These are phyloP conservation scores for Coemansia aciculifera DNA, from an alignment of 192 early-diverging fungal genomes.

Conservation along the genomic window DNA sequence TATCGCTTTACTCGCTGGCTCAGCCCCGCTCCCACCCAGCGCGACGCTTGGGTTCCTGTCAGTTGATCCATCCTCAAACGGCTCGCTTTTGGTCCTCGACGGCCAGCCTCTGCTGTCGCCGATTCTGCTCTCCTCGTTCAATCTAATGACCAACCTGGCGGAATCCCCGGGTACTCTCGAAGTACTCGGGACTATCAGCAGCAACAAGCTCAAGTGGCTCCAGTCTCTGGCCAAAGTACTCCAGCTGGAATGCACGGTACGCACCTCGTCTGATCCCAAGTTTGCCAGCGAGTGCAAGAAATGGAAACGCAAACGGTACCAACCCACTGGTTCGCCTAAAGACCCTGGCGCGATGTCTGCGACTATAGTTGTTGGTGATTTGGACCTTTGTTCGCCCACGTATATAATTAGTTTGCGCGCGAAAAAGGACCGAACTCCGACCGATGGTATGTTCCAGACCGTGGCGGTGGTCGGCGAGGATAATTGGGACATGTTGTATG, in stretches of 20 bases:
- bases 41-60: not conserved
- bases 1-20: not conserved
- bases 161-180: not conserved
- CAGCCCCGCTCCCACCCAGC: slow-evolving; percentile 2
- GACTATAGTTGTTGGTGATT: slow-evolving; percentile 18
- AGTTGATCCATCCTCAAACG: not conserved
- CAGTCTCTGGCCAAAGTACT: slow-evolving; percentile 11
- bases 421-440: not conserved
- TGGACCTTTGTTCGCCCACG: slow-evolving; percentile 10
- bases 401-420: slow-evolving; percentile 4
- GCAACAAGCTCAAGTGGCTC: slow-evolving; percentile 22
- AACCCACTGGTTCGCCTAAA: not conserved
- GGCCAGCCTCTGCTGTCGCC: slow-evolving; percentile 14
- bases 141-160: not conserved
- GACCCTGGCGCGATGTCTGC: not conserved
- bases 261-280: not conserved
- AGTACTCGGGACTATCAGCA: slow-evolving; percentile 4
- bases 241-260: slow-evolving; percentile 12
- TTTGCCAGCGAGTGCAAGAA: slow-evolving; percentile 2
- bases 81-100: slow-evolving; percentile 7
- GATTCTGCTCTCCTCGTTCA: slow-evolving; percentile 1
- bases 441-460: not conserved
- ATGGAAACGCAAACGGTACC: slow-evolving; percentile 1
- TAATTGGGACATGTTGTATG: slow-evolving; percentile 30
- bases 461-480: slow-evolving; percentile 23